Evolutionary conservation across 2,329 filamentous ascomycete species (phyloP).

Genomic region (Cercospora janseana): DNA sequence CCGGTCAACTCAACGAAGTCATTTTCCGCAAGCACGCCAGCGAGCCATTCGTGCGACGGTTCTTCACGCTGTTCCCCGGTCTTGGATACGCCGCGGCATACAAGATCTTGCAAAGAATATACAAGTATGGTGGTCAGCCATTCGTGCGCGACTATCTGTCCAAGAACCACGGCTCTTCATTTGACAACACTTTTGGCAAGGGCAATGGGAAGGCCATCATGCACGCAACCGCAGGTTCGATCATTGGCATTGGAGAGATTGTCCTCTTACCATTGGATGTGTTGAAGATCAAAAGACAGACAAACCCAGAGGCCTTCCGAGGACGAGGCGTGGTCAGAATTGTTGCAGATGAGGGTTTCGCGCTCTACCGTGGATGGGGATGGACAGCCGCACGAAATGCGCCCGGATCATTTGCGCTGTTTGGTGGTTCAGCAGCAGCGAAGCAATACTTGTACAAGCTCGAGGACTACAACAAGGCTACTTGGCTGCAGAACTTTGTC

Average conservation of each 20-base stretch:
- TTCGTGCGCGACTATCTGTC: constrained; percentile 87
- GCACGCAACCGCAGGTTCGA: constrained; percentile 90
- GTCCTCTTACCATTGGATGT: constrained; percentile 92
- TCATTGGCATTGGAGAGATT: constrained; percentile 97
- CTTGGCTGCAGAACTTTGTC: constrained; percentile 95
- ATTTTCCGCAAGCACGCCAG: constrained; percentile 87
- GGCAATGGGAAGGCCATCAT: constrained; percentile 98
- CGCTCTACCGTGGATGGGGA: constrained; percentile 91
- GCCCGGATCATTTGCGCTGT: constrained; percentile 95
- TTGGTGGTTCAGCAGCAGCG: constrained; percentile 93
- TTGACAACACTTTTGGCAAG: constrained; percentile 88
- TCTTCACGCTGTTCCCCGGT: constrained; percentile 93
- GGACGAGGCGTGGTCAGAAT: constrained; percentile 89
- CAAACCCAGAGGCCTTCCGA: constrained; percentile 96
- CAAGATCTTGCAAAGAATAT: constrained; percentile 95
- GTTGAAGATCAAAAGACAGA: constrained; percentile 99
- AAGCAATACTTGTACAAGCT: constrained; percentile 94
- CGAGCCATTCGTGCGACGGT: constrained; percentile 70
- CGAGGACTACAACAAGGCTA: constrained; percentile 89
- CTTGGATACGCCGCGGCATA: constrained; percentile 96
- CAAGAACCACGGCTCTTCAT: constrained; percentile 73
- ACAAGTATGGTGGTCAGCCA: constrained; percentile 98
- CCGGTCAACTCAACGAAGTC: constrained; percentile 75
- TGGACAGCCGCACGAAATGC: constrained; percentile 98
- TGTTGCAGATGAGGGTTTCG: constrained; percentile 89